These are phyloP conservation scores for Tulasnella calospora DNA, from an alignment of 768 basidiomycete genomes.

Conservation along the genomic window DNA sequence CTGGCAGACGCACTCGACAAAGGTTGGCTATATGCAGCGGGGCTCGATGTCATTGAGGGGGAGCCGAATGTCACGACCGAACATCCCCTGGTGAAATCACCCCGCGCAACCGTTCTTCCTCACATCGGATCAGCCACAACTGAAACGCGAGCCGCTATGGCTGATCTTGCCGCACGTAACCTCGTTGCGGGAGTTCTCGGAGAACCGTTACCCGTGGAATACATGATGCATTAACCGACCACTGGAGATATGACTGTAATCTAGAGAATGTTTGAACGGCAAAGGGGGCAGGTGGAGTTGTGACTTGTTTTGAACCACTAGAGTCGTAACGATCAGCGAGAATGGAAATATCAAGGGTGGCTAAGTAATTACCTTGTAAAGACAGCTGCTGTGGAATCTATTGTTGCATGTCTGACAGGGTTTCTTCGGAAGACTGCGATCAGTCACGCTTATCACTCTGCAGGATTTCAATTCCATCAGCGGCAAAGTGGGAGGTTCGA, in stretches of 20 bases:
- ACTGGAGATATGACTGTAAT: background rate
- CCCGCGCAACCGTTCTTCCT: conserved; percentile 77
- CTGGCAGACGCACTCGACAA: conserved; percentile 72
- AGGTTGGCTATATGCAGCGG: conserved; percentile 85
- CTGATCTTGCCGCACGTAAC: conserved; percentile 65
- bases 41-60: conserved; percentile 89
- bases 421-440: conserved; percentile 80
- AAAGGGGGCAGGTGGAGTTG: conserved; percentile 86
- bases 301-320: conserved; percentile 90
- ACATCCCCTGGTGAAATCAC: conserved; percentile 76
- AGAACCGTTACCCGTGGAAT: background rate
- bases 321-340: background rate
- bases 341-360: background rate
- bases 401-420: conserved; percentile 94
- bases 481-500: background rate
- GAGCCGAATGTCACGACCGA: conserved; percentile 70
- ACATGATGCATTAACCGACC: background rate
- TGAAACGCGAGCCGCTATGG: conserved; percentile 84
- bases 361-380: conserved; percentile 65
- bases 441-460: conserved; percentile 87
- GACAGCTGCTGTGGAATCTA: conserved; percentile 83
- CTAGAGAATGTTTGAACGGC: conserved; percentile 66
- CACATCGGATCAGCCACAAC: conserved; percentile 88
- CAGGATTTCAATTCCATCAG: conserved; percentile 9
- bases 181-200: conserved; percentile 54